These are phyloP conservation scores for Lagenidium sp. DNA, from an alignment of 352 stramenopile species.

Conservation along the genomic window DNA sequence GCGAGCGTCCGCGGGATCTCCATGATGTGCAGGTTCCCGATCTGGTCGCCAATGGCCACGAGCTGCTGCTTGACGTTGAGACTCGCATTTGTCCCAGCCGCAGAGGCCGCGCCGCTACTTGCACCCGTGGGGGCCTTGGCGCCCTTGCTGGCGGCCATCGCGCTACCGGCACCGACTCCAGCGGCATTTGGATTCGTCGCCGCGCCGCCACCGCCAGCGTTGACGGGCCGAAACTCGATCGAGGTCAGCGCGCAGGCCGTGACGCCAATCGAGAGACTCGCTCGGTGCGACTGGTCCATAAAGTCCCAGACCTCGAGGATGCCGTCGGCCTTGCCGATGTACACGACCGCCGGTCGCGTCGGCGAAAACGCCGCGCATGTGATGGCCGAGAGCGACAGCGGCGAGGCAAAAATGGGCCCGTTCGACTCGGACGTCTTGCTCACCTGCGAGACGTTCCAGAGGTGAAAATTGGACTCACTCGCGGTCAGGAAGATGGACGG, in stretches of 20 bases:
- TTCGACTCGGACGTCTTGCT: slow-evolving; percentile 22
- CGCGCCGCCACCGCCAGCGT: slow-evolving; percentile 3
- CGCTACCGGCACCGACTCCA: slow-evolving; percentile 4
- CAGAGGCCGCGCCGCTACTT: not conserved
- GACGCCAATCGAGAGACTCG: slow-evolving; percentile 70
- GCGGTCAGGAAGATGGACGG: slow-evolving; percentile 81
- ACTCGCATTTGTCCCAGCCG: slow-evolving; percentile 3
- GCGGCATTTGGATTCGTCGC: slow-evolving; percentile 1
- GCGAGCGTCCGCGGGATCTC: slow-evolving; percentile 87
- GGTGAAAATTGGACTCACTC: slow-evolving; percentile 87
- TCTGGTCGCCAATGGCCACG: slow-evolving; percentile 86
- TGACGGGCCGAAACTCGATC: slow-evolving; percentile 59
- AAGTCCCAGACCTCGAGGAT: slow-evolving; percentile 93
- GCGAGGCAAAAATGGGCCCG: slow-evolving; percentile 82
- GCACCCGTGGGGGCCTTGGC: not conserved
- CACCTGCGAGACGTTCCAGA: slow-evolving; percentile 83
- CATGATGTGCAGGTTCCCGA: slow-evolving; percentile 90
- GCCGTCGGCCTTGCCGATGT: slow-evolving; percentile 84
- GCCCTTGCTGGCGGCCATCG: slow-evolving; percentile 5
- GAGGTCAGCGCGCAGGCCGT: slow-evolving; percentile 85
- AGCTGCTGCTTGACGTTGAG: slow-evolving; percentile 81
- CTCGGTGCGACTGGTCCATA: slow-evolving; percentile 85
- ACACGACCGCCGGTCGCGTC: slow-evolving; percentile 80
- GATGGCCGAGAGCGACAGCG: slow-evolving; percentile 66
- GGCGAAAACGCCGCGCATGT: slow-evolving; percentile 86